A percentile compares a stretch with the other conserved stretches of the same genome.
phyloP scores from a whole-genome alignment of 306 rosid species.

The Dalbergia cochinchinensis region DNA sequence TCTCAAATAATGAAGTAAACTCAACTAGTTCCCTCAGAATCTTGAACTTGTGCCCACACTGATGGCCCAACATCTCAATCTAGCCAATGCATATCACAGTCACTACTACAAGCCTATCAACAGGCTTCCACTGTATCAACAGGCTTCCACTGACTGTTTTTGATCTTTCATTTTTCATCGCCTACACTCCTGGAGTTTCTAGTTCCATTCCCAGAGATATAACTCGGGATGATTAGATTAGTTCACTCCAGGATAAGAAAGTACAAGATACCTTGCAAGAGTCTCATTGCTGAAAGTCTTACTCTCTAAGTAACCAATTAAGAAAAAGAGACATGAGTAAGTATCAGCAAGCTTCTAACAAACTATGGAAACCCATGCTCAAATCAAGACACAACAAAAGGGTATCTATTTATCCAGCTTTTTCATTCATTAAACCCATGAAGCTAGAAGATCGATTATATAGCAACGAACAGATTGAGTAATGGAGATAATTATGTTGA shows the following conservation, averaged over 20 bases:
- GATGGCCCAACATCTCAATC: slow-evolving; percentile 24
- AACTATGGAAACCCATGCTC: not conserved
- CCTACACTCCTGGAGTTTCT: not conserved
- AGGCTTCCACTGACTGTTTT: slow-evolving; percentile 14
- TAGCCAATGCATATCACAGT: slow-evolving; percentile 30
- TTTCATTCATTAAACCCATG: slow-evolving; percentile 11
- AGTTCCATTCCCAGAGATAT: slow-evolving; percentile 7
- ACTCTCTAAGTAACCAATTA: not conserved
- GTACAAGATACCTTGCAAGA: slow-evolving; percentile 1
- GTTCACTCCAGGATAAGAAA: slow-evolving; percentile 3
- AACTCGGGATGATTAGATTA: not conserved
- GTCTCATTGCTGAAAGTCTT: not conserved
- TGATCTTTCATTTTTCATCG: slow-evolving; percentile 7
- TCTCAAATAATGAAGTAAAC: slow-evolving; percentile 2
- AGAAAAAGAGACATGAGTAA: not conserved
- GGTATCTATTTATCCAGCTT: not conserved
- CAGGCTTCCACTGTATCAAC: not conserved
- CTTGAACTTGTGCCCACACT: not conserved
- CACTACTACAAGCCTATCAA: not conserved
- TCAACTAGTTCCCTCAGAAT: not conserved
- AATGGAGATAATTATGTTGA: not conserved
- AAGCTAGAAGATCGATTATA: not conserved
- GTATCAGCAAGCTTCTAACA: slow-evolving; percentile 10
- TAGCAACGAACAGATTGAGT: slow-evolving; percentile 1
- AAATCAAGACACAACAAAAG: not conserved